Percentiles rank a stretch among this genome's conserved stretches.
Conservation (phyloP, 2,329 filamentous ascomycete genomes). For the Colletotrichum sp. region DNA sequence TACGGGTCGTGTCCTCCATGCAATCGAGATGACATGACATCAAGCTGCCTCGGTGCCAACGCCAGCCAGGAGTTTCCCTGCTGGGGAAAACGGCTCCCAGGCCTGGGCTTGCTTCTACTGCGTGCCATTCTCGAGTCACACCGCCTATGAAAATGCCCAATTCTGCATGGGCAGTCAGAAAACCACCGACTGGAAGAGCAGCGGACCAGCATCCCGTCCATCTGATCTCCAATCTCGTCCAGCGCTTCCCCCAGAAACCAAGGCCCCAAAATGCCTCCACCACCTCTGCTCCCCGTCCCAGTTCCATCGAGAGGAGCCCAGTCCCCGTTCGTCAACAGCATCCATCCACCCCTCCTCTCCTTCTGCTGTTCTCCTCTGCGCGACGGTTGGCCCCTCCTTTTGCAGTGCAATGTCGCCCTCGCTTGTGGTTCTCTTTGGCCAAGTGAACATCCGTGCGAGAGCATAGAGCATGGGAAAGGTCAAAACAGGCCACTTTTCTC, state of each 20-base stretch:
- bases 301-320: background rate
- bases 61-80: background rate
- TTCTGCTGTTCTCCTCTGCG: background rate
- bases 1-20: constrained; percentile 2
- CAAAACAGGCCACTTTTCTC: constrained; percentile 4
- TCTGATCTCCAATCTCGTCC: background rate
- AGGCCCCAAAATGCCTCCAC: background rate
- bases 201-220: background rate
- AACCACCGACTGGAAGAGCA: background rate
- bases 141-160: background rate
- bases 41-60: background rate
- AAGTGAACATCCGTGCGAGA: background rate
- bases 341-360: background rate
- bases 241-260: background rate
- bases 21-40: constrained; percentile 1
- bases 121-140: background rate
- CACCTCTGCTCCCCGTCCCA: background rate
- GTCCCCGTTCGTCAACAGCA: background rate
- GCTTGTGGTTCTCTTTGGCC: background rate
- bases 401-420: background rate
- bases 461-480: background rate
- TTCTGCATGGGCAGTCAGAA: background rate
- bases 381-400: background rate
- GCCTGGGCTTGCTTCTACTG: background rate
- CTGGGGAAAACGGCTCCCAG: background rate